Conservation (phyloP, 768 basidiomycete genomes). For the Tricholoma sp. region DNA sequence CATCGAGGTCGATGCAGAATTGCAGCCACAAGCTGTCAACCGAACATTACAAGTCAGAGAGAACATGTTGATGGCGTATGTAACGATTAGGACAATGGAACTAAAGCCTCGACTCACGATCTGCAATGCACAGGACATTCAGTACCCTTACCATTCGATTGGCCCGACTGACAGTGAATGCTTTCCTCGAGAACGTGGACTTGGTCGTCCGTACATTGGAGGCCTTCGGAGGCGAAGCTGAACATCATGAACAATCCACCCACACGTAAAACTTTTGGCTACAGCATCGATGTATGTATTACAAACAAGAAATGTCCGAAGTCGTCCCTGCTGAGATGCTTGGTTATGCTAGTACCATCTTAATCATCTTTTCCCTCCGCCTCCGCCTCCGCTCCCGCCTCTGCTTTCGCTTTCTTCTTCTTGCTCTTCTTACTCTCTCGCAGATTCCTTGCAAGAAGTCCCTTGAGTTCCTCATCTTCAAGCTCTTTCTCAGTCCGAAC, state of each 20-base stretch:
- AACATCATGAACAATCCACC: conserved; percentile 17
- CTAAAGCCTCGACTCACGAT: conserved; percentile 3
- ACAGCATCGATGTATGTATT: neutral
- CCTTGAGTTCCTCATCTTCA: conserved; percentile 83
- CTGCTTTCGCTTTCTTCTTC: conserved; percentile 71
- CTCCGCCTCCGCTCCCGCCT: too few relatives aligned
- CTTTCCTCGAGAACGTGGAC: conserved; percentile 87
- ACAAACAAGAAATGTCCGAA: neutral
- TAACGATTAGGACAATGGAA: conserved; percentile 9
- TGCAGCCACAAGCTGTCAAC: conserved; percentile 77
- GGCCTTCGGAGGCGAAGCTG: conserved; percentile 72
- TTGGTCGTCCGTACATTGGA: conserved; percentile 78
- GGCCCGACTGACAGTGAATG: conserved; percentile 80
- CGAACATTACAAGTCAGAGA: conserved; percentile 64
- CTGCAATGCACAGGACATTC: conserved; percentile 47
- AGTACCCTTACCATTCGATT: conserved; percentile 78
- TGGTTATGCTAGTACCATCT: conserved; percentile 4
- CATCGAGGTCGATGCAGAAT: conserved; percentile 83
- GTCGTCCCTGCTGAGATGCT: neutral
- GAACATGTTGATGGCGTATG: conserved; percentile 73
- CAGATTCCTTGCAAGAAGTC: conserved; percentile 69
- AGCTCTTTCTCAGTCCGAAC: conserved; percentile 88
- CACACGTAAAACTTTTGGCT: conserved; percentile 8
- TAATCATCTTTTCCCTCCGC: conserved; percentile 30
- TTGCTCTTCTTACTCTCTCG: conserved; percentile 90